Conservation (phyloP, 2,329 filamentous ascomycete species). For the Scytalidium lignicola region DNA sequence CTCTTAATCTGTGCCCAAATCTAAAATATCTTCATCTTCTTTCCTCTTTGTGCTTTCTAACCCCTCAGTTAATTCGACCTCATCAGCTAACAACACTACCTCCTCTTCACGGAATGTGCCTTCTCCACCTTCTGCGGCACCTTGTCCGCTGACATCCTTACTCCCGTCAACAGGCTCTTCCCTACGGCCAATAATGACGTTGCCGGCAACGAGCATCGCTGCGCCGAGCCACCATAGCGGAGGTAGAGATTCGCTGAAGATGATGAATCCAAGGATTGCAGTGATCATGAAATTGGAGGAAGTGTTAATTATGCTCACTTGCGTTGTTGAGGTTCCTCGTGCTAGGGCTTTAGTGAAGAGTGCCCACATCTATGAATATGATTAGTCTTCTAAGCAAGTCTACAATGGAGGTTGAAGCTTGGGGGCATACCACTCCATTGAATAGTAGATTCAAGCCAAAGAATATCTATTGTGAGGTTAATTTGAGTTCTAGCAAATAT, state of each 20-base stretch:
- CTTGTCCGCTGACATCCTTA: slow-evolving; percentile 7
- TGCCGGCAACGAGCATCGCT: slow-evolving; percentile 65
- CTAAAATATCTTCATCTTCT: slow-evolving; percentile 21
- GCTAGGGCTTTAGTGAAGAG: slow-evolving; percentile 77
- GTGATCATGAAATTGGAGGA: slow-evolving; percentile 78
- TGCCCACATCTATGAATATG: slow-evolving; percentile 71
- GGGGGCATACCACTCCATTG: slow-evolving; percentile 62
- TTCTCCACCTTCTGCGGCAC: slow-evolving; percentile 10
- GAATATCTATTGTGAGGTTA: slow-evolving; percentile 44
- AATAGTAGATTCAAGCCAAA: slow-evolving; percentile 71
- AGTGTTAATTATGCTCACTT: slow-evolving; percentile 78
- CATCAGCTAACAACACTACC: slow-evolving; percentile 8
- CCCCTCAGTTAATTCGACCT: slow-evolving; percentile 13
- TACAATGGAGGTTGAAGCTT: not conserved
- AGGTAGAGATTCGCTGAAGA: slow-evolving; percentile 68
- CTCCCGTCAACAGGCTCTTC: slow-evolving; percentile 41
- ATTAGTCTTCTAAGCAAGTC: no score
- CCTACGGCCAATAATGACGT: slow-evolving; percentile 70
- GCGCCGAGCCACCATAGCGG: slow-evolving; percentile 75
- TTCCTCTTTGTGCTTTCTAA: slow-evolving; percentile 2
- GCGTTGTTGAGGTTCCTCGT: slow-evolving; percentile 67
- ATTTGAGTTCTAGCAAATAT: not conserved
- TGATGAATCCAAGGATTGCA: slow-evolving; percentile 61
- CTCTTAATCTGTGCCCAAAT: slow-evolving; percentile 16
- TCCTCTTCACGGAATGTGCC: slow-evolving; percentile 6